phyloP scores from a whole-genome alignment of 1,284 basidiomycete genomes.

The Cystobasidium sp. region DNA sequence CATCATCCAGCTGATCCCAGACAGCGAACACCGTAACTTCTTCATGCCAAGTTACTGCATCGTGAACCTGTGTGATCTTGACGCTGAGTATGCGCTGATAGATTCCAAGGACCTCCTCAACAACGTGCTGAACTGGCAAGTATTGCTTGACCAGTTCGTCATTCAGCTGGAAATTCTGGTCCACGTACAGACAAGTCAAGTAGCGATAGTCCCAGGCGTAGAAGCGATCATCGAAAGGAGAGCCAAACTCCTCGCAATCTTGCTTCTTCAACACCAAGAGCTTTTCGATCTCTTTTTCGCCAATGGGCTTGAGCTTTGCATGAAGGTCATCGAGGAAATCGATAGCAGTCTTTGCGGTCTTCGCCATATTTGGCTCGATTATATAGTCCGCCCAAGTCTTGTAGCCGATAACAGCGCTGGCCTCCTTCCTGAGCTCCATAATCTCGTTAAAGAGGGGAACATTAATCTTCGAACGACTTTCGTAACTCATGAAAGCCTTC shows the following conservation, averaged over 20 bases:
- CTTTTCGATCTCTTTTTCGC: constrained; percentile 66
- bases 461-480: constrained; percentile 70
- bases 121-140: constrained; percentile 78
- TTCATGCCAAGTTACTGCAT: constrained; percentile 50
- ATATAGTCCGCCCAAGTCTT: constrained; percentile 77
- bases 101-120: constrained; percentile 75
- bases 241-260: constrained; percentile 66
- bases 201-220: constrained; percentile 70
- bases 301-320: constrained; percentile 72
- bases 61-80: constrained; percentile 66
- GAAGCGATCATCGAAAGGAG: constrained; percentile 69
- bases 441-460: constrained; percentile 69
- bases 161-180: constrained; percentile 63
- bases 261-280: constrained; percentile 73
- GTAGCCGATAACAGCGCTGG: constrained; percentile 70
- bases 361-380: constrained; percentile 83
- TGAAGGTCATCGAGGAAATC: constrained; percentile 74
- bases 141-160: constrained; percentile 79
- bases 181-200: constrained; percentile 64
- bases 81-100: constrained; percentile 79
- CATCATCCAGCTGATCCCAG: constrained; percentile 68
- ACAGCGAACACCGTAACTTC: constrained; percentile 79
- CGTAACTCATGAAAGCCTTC: constrained; percentile 68
- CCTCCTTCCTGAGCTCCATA: constrained; percentile 68
- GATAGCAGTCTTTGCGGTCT: constrained; percentile 66